phyloP scores from a whole-genome alignment of 2,329 filamentous ascomycete genomes.

The Teratosphaeriaceae sp. region DNA sequence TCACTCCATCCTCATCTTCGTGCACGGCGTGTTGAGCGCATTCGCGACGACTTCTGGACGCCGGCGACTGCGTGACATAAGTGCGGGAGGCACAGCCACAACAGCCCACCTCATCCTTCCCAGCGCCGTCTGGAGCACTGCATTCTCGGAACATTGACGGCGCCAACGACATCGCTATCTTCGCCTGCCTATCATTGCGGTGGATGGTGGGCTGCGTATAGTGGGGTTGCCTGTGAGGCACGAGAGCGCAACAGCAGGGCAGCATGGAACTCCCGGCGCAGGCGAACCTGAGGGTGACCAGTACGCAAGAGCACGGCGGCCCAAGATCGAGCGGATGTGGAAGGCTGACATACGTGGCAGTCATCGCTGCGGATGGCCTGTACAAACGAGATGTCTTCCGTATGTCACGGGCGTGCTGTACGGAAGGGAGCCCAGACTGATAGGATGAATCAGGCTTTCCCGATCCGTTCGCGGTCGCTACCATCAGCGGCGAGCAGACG shows the following conservation, averaged over 20 bases:
- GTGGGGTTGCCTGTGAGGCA: neutral
- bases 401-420: slow-evolving; percentile 46
- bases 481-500: slow-evolving; percentile 95
- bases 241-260: slow-evolving; percentile 3
- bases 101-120: slow-evolving; percentile 3
- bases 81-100: too few species aligned
- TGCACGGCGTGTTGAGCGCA: too few species aligned
- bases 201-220: slow-evolving; percentile 1
- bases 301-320: slow-evolving; percentile 47
- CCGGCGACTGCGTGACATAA: too few species aligned
- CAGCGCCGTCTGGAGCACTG: neutral
- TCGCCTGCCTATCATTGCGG: neutral
- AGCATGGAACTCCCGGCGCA: slow-evolving; percentile 44
- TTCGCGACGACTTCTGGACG: too few species aligned
- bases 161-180: slow-evolving; percentile 6
- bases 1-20: too few species aligned
- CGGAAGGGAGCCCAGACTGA: slow-evolving; percentile 10
- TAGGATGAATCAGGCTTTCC: slow-evolving; percentile 65
- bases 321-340: neutral
- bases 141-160: neutral
- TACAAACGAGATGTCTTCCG: slow-evolving; percentile 99
- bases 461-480: slow-evolving; percentile 95
- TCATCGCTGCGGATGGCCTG: slow-evolving; percentile 96
- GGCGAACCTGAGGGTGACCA: slow-evolving; percentile 88
- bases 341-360: slow-evolving; percentile 43